A percentile compares a stretch with the other conserved stretches of the same genome.
Evolutionary conservation across 345 rosid genomes (phyloP).

Genomic region (Carallia brachiata): DNA sequence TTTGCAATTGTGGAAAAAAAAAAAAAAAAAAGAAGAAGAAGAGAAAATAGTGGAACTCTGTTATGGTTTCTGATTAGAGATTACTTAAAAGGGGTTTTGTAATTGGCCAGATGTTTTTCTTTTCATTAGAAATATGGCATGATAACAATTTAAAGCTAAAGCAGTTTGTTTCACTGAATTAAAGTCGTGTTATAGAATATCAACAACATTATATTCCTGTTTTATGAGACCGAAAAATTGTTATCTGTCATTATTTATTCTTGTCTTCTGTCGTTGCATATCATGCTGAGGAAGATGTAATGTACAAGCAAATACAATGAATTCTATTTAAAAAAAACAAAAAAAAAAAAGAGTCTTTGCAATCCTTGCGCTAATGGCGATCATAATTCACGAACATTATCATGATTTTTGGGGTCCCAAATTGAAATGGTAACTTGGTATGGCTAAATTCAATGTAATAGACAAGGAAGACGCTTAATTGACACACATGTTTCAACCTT

Average conservation of each 20-base stretch:
- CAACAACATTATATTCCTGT: no score
- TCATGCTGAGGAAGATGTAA: no score
- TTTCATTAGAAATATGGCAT: not conserved
- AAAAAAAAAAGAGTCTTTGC: no score
- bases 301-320: no score
- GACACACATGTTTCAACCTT: not conserved
- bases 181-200: not conserved
- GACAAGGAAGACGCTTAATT: no score
- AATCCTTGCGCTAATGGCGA: not conserved
- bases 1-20: not conserved
- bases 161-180: no score
- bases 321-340: no score
- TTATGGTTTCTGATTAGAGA: not conserved
- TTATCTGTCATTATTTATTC: no score
- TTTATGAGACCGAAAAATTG: no score
- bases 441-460: no score
- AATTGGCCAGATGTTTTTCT: not conserved
- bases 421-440: not conserved
- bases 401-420: not conserved
- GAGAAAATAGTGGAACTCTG: not conserved
- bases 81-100: not conserved
- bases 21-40: not conserved
- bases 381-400: not conserved
- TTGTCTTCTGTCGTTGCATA: no score
- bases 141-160: not conserved